A percentile compares a stretch with the other conserved stretches of the same genome.
phyloP scores from a whole-genome alignment of 2,329 filamentous ascomycete species.

The Hymenoscyphus scutula region DNA sequence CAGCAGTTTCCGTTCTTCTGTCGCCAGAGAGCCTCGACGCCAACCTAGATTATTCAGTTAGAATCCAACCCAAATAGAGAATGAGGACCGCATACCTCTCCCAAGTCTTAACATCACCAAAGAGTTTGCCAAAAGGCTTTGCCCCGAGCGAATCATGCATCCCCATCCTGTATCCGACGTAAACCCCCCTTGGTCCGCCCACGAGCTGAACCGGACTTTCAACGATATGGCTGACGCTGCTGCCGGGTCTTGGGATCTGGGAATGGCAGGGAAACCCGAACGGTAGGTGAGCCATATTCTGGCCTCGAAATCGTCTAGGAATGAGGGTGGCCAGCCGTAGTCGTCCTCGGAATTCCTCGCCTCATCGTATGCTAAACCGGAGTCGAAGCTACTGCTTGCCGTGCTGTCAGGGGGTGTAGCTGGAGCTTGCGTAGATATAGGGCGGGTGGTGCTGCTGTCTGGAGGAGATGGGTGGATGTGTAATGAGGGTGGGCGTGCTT shows the following conservation, averaged over 20 bases:
- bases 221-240: slow-evolving; percentile 73
- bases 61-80: background rate
- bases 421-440: slow-evolving; percentile 17
- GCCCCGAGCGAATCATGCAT: slow-evolving; percentile 97
- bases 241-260: slow-evolving; percentile 72
- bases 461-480: slow-evolving; percentile 12
- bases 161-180: slow-evolving; percentile 95
- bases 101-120: slow-evolving; percentile 71
- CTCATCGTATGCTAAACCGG: slow-evolving; percentile 29
- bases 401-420: slow-evolving; percentile 35
- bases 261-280: slow-evolving; percentile 79
- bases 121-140: slow-evolving; percentile 87
- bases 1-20: slow-evolving; percentile 69
- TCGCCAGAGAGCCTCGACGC: slow-evolving; percentile 59
- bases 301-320: slow-evolving; percentile 90
- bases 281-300: slow-evolving; percentile 96
- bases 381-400: slow-evolving; percentile 34
- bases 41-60: slow-evolving; percentile 57
- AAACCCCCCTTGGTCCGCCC: slow-evolving; percentile 76
- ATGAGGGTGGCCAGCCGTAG: slow-evolving; percentile 75
- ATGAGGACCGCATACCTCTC: slow-evolving; percentile 57
- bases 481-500: slow-evolving; percentile 3
- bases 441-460: slow-evolving; percentile 15
- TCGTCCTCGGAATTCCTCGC: slow-evolving; percentile 24
- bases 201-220: slow-evolving; percentile 77